Percentiles rank a stretch among this genome's conserved stretches.
These are phyloP conservation scores for Melastoma malabathricum DNA, from an alignment of 345 rosid genomes.

Conservation along the genomic window DNA sequence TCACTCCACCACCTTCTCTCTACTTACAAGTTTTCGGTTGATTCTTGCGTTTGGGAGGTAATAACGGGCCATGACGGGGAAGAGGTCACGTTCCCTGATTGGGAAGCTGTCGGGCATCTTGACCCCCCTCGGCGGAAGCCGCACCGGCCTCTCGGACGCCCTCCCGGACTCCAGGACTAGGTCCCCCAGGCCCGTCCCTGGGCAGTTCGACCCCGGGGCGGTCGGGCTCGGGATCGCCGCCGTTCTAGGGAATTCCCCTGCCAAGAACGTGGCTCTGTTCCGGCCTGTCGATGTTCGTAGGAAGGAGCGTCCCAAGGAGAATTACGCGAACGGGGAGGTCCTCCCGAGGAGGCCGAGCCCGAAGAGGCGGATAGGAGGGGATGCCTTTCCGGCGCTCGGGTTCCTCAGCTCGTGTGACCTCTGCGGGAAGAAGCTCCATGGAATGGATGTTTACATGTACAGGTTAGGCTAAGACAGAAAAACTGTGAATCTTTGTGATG, in stretches of 20 bases:
- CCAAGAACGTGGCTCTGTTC: constrained; percentile 13
- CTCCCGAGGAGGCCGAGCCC: constrained; percentile 3
- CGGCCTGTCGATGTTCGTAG: constrained; percentile 1
- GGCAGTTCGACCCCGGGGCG: constrained; percentile 22
- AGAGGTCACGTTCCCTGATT: constrained; percentile 47
- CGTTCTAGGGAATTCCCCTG: constrained; percentile 39
- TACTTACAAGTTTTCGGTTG: too few relatives aligned
- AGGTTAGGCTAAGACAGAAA: constrained; percentile 19
- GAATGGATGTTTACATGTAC: constrained; percentile 65
- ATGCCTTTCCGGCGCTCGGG: constrained; percentile 24
- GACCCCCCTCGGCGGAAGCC: constrained; percentile 30
- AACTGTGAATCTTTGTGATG: not conserved
- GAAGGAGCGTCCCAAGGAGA: not conserved
- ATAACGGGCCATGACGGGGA: constrained; percentile 39
- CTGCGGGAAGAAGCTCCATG: constrained; percentile 57
- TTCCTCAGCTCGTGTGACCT: constrained; percentile 49
- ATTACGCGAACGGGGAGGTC: constrained; percentile 22
- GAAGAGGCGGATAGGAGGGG: not conserved
- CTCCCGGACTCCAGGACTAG: constrained; percentile 44
- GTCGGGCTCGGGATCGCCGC: constrained; percentile 70
- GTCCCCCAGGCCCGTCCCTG: constrained; percentile 24
- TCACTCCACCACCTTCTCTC: too few relatives aligned
- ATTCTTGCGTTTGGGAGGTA: too few relatives aligned
- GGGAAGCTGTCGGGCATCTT: constrained; percentile 47
- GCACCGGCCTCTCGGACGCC: constrained; percentile 15